These are phyloP conservation scores for Hypoxylon sp. DNA, from an alignment of 2,329 filamentous ascomycete genomes.

Conservation along the genomic window DNA sequence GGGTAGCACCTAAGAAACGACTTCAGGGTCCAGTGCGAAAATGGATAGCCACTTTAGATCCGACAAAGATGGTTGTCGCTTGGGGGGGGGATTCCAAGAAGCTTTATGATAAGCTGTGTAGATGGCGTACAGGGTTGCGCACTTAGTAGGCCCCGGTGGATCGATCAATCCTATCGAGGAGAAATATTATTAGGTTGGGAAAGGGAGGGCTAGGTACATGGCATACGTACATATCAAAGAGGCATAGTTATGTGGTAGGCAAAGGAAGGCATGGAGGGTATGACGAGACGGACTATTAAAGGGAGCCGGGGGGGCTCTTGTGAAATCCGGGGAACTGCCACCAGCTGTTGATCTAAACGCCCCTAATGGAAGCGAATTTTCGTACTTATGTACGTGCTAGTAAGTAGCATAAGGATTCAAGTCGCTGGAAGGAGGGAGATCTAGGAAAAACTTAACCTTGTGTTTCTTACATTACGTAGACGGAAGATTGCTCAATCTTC, in stretches of 20 bases:
- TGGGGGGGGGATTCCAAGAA: slow-evolving; percentile 15
- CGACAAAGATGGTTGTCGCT: slow-evolving; percentile 21
- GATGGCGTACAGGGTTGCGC: slow-evolving; percentile 12
- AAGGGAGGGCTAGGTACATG: slow-evolving; percentile 31
- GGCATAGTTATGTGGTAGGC: slow-evolving; percentile 11
- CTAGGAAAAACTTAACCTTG: slow-evolving; percentile 6
- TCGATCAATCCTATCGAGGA: slow-evolving; percentile 28
- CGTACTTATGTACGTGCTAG: slow-evolving; percentile 32
- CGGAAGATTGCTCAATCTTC: slow-evolving; percentile 24
- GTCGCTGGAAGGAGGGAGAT: slow-evolving; percentile 6
- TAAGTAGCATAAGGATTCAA: slow-evolving; percentile 16
- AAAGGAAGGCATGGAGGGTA: slow-evolving; percentile 40
- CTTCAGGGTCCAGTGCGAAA: slow-evolving; percentile 27
- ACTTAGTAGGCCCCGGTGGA: slow-evolving; percentile 27
- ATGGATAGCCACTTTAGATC: slow-evolving; percentile 20
- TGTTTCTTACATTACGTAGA: slow-evolving; percentile 18
- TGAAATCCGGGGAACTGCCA: slow-evolving; percentile 47
- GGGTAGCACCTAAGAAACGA: slow-evolving; percentile 18
- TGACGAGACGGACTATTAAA: slow-evolving; percentile 42
- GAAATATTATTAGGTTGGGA: slow-evolving; percentile 24
- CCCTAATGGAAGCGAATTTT: slow-evolving; percentile 33
- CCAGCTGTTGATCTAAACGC: slow-evolving; percentile 31
- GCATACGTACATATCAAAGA: slow-evolving; percentile 25
- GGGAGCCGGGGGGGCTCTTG: slow-evolving; percentile 30
- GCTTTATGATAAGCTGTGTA: slow-evolving; percentile 37